Conservation (phyloP, 768 basidiomycete genomes). For the Amanita molliuscula region DNA sequence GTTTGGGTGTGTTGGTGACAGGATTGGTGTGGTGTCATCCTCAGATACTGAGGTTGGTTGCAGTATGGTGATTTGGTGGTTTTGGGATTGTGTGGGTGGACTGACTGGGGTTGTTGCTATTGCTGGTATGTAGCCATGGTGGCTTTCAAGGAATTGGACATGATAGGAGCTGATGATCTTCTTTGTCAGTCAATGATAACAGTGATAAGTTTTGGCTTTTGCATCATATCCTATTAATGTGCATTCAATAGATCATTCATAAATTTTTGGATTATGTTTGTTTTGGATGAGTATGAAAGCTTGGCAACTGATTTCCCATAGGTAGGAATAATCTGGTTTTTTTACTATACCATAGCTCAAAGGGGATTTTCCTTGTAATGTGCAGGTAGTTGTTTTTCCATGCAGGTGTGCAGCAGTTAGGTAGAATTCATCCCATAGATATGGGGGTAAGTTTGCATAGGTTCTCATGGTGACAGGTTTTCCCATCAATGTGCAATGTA, state of each 20-base stretch:
- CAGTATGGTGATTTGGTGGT: no score
- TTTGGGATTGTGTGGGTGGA: no score
- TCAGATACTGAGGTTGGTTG: no score
- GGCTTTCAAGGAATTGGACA: no score
- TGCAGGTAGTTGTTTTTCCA: conserved; percentile 12
- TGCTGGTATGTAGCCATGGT: no score
- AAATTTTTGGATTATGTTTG: conserved; percentile 18
- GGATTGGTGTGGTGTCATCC: no score
- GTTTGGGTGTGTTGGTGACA: no score
- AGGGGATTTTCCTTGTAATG: conserved; percentile 12
- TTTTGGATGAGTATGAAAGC: no score
- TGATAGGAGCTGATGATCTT: no score
- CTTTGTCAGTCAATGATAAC: conserved; percentile 15
- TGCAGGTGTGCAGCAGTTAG: conserved; percentile 18
- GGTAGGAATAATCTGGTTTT: conserved; percentile 15
- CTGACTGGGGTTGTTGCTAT: no score
- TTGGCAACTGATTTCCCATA: conserved; percentile 20
- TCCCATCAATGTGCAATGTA: conserved; percentile 23
- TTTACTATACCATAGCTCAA: conserved; percentile 12
- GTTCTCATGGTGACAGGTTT: conserved; percentile 20
- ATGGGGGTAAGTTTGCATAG: conserved; percentile 14
- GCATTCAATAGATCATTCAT: conserved; percentile 18
- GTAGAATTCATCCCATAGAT: conserved; percentile 24
- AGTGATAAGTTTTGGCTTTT: conserved; percentile 22
- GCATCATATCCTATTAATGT: conserved; percentile 25